Base-by-base conservation (phyloP, 2,329 filamentous ascomycete species). In the Fusarium continuum region DNA sequence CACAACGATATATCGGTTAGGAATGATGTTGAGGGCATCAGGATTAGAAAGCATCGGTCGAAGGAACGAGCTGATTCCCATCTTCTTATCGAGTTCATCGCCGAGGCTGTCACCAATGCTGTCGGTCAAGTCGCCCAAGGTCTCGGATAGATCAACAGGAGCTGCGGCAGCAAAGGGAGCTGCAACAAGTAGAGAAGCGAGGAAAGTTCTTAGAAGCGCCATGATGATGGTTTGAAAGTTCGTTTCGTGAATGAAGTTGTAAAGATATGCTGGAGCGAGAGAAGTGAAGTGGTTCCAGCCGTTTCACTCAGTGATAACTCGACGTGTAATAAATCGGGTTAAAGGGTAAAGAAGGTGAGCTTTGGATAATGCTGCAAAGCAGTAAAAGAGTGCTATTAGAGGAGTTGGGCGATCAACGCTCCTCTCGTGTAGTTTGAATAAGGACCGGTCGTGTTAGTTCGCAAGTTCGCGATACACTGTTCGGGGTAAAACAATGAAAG, bases 1-100 rank as follows among this genome's bases (percentile, higher is more conserved):
- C 55, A 89, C 85, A 50, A 89, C 85, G 61, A 90, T 88, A 74
- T 87, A 90, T 43, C 80, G 78, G 76, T 85, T 82, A 29, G 83
- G 76, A 41, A 88, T 81, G 55, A 83, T 74, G 67, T 85, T 76
- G 9, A 65, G 65, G 50, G 79, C 80, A 26, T 79, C 73, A 3
- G 79, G 72, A 70, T 87, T 88, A 68, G 75, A 74, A 68, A 88
- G 74, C 64, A 82, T 63, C 44, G 74, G 73, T 54, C 68, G 63
- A 50, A 82, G 61, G 51, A 75, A 74, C 50, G 67, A 63, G 55
- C 70, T 70, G 45, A 67, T 60, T 56, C 64, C 64, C 55, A 69
- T 41, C 31, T 48, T 66, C 39, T 65, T 51, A 22, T 47, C 55
- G 17, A 64, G 29, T 25, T 62, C 63, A 22, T 57, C 59, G 25